Conservation (phyloP, 305 asterid species). For the Solanum hybrid region DNA sequence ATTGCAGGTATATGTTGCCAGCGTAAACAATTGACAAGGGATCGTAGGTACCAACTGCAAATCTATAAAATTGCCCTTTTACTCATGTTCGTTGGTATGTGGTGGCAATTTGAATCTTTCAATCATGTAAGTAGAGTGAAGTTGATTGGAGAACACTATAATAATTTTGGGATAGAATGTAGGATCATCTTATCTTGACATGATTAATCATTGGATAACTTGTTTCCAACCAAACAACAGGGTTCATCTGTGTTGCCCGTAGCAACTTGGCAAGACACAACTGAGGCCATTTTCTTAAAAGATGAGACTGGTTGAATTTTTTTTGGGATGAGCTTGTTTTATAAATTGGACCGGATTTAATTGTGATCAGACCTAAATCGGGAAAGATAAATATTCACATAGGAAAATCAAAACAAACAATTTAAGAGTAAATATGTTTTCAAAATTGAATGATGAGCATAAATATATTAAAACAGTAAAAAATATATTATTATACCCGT, state of each 20-base stretch:
- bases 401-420: not conserved
- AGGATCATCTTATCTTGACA: not conserved
- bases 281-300: not conserved
- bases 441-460: not conserved
- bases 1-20: not conserved
- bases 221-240: not conserved
- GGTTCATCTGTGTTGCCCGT: not conserved
- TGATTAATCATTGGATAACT: not conserved
- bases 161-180: not conserved
- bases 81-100: not conserved
- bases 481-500: too few relatives aligned
- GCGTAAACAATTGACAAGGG: not conserved
- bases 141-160: not conserved
- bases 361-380: not conserved
- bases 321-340: not conserved
- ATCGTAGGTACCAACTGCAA: not conserved
- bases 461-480: too few relatives aligned
- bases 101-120: not conserved
- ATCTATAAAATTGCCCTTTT: not conserved
- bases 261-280: not conserved
- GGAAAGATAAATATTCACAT: not conserved
- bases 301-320: not conserved
- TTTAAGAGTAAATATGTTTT: not conserved
- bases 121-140: not conserved
- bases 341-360: not conserved